Conservation (phyloP, 2,329 filamentous ascomycete genomes). For the Aspergillus brunneoviolaceus region DNA sequence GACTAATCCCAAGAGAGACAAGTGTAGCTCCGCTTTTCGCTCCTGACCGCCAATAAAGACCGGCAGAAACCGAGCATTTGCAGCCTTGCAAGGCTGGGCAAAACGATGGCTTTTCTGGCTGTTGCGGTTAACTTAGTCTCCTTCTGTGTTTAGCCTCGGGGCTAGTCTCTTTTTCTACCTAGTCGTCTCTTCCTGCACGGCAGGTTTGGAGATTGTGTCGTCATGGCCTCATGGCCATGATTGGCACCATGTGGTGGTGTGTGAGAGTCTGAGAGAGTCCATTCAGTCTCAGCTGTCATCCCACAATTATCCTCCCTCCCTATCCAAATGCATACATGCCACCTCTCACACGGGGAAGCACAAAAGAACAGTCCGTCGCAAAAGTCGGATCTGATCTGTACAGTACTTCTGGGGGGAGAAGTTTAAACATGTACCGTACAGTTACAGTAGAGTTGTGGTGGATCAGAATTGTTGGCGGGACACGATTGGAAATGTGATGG, state of each 20-base stretch:
- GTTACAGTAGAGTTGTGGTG: too few relatives aligned
- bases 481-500: background rate
- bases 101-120: conserved; percentile 2
- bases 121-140: conserved; percentile 2
- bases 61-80: conserved; percentile 9
- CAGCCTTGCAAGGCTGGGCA: conserved; percentile 26
- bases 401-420: too few relatives aligned
- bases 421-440: too few relatives aligned
- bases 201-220: background rate
- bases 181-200: too few relatives aligned
- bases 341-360: background rate
- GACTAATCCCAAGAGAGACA: background rate
- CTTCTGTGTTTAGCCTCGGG: background rate
- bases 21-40: background rate
- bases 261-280: background rate
- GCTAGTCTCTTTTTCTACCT: background rate
- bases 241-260: conserved; percentile 12
- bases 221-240: conserved; percentile 2
- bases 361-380: too few relatives aligned
- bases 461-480: background rate
- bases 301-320: background rate
- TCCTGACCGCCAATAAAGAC: conserved; percentile 1
- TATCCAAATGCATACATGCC: background rate
- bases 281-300: conserved; percentile 7
- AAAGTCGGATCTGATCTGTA: too few relatives aligned